Percentiles rank a stretch among this genome's conserved stretches.
phyloP scores from a whole-genome alignment of 2,329 filamentous ascomycete species.

The Mollisia scopiformis region DNA sequence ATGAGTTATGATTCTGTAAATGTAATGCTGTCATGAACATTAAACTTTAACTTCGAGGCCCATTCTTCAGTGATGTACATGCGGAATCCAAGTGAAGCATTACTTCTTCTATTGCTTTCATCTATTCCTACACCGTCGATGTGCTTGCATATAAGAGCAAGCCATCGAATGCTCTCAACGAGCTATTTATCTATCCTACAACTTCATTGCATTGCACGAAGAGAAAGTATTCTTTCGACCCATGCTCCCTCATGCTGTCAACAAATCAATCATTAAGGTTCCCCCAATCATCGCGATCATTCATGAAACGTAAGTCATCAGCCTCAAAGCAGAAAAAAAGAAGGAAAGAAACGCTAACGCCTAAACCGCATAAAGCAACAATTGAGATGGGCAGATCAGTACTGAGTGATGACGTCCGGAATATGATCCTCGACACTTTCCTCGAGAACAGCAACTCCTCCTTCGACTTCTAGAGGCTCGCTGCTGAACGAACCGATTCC shows the following conservation, averaged over 20 bases:
- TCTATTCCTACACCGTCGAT: not conserved
- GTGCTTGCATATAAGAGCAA: not conserved
- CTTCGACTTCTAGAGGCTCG: conserved; percentile 49
- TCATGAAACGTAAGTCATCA: not conserved
- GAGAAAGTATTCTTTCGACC: not conserved
- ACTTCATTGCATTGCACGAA: not conserved
- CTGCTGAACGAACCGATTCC: conserved; percentile 37
- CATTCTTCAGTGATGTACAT: not conserved
- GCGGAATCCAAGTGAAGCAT: not conserved
- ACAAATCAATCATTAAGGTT: not conserved
- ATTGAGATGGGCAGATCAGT: conserved; percentile 6
- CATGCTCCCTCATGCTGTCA: not conserved
- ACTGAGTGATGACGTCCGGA: conserved; percentile 46
- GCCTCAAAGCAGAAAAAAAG: not conserved
- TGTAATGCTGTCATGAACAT: conserved; percentile 25
- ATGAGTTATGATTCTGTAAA: conserved; percentile 29
- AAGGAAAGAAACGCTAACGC: not conserved
- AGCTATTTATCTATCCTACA: not conserved
- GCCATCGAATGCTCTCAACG: not conserved
- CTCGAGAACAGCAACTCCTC: conserved; percentile 59
- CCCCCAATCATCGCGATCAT: not conserved
- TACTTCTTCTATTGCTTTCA: no score
- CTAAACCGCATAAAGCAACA: not conserved
- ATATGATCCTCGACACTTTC: conserved; percentile 54
- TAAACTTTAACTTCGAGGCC: not conserved